phyloP scores from a whole-genome alignment of 2,329 filamentous ascomycete genomes.

The Ophiocordyceps australis region DNA sequence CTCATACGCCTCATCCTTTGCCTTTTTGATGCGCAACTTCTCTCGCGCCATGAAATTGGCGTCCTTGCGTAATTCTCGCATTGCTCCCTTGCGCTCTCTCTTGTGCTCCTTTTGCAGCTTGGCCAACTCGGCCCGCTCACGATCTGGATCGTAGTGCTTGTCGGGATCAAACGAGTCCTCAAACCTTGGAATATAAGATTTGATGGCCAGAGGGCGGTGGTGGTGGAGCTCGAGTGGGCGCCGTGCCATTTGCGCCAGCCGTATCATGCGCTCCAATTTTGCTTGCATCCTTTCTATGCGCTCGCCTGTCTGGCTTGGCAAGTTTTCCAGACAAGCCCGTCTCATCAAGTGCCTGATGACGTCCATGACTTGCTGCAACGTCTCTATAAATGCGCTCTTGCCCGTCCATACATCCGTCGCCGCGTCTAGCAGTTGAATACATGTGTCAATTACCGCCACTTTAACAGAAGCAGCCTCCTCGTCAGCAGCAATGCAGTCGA shows the following conservation, averaged over 20 bases:
- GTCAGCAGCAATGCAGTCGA: conserved; percentile 29
- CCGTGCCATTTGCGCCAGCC: conserved; percentile 45
- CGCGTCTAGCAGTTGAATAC: conserved; percentile 44
- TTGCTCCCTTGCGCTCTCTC: conserved; percentile 83
- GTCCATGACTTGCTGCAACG: conserved; percentile 46
- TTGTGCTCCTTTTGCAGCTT: conserved; percentile 85
- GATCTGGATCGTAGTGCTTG: conserved; percentile 94
- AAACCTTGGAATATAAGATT: conserved; percentile 80
- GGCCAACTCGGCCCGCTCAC: conserved; percentile 67
- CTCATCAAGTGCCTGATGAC: conserved; percentile 44
- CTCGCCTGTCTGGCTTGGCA: conserved; percentile 24
- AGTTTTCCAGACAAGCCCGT: conserved; percentile 28
- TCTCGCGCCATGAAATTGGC: conserved; percentile 85
- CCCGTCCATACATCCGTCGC: conserved; percentile 57
- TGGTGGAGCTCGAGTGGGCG: conserved; percentile 76
- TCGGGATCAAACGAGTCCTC: conserved; percentile 88
- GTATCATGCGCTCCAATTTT: conserved; percentile 34
- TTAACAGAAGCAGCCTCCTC: conserved; percentile 21
- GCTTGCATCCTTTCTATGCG: conserved; percentile 20
- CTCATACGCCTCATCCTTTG: conserved; percentile 83
- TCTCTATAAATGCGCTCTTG: conserved; percentile 60
- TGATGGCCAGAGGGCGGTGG: conserved; percentile 77
- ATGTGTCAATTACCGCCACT: conserved; percentile 40
- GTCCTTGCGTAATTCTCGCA: conserved; percentile 90
- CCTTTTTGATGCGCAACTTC: conserved; percentile 82